phyloP scores from a whole-genome alignment of 305 asterid species.

The Fraxinus albicans region DNA sequence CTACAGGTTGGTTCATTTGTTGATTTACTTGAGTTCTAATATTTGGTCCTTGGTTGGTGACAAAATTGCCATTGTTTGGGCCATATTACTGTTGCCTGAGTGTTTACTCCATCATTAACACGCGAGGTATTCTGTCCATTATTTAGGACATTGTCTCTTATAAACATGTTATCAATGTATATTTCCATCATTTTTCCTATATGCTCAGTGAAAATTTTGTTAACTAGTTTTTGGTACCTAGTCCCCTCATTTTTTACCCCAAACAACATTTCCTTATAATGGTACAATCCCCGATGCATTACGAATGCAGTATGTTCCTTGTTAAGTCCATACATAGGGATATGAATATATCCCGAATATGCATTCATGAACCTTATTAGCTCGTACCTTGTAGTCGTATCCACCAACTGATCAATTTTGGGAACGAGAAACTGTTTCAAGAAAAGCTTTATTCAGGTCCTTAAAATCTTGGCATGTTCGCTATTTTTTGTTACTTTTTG shows the following conservation, averaged over 20 bases:
- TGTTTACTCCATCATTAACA: too few species aligned
- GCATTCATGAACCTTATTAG: neutral
- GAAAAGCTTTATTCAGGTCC: neutral
- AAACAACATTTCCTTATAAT: neutral
- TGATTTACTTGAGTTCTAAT: too few species aligned
- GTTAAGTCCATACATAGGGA: neutral
- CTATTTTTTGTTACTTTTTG: neutral
- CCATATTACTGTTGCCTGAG: too few species aligned
- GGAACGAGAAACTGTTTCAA: neutral
- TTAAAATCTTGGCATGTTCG: neutral
- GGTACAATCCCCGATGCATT: too few species aligned
- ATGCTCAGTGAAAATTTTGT: too few species aligned
- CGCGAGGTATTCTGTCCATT: too few species aligned
- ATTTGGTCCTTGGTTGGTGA: too few species aligned
- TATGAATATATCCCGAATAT: neutral
- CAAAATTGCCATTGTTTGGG: too few species aligned
- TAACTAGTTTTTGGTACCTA: neutral
- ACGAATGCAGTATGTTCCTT: neutral
- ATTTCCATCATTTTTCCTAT: too few species aligned
- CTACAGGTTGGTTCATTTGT: too few species aligned
- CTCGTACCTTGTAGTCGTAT: neutral
- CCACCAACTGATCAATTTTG: neutral
- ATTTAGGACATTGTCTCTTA: too few species aligned
- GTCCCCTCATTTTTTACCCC: neutral
- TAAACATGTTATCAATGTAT: too few species aligned